Evolutionary conservation across 1,284 basidiomycete species (phyloP).

Genomic region (Fistulinella staudtii): DNA sequence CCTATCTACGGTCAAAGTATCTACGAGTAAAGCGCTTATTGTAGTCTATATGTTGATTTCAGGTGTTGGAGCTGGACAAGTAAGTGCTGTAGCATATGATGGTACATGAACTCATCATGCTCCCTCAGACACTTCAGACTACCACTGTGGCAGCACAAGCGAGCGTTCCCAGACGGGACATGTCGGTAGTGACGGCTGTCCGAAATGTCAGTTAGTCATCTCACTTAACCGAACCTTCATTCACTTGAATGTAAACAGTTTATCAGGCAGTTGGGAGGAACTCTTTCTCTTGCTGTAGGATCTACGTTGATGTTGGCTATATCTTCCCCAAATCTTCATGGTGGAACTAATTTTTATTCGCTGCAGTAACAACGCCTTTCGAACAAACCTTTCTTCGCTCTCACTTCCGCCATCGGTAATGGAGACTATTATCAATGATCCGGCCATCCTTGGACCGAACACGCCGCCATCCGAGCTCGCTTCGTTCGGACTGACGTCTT

Average conservation of each 20-base stretch:
- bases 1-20: conserved; percentile 54
- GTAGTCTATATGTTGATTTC: conserved; percentile 67
- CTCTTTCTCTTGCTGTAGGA: conserved; percentile 57
- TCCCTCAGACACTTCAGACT: conserved; percentile 53
- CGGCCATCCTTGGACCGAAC: conserved; percentile 40
- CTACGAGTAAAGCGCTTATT: conserved; percentile 49
- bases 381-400: conserved; percentile 38
- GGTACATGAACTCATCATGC: conserved; percentile 3
- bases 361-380: conserved; percentile 53
- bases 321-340: background rate
- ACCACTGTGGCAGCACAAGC: conserved; percentile 69
- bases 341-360: background rate
- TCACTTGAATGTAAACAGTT: conserved; percentile 43
- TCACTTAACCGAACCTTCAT: too few relatives aligned
- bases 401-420: conserved; percentile 37
- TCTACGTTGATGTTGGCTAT: conserved; percentile 51
- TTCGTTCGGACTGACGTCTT: conserved; percentile 36
- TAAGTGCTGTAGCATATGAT: conserved; percentile 20
- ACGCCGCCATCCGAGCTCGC: conserved; percentile 25
- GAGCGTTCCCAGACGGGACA: conserved; percentile 59
- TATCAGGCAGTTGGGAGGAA: conserved; percentile 60
- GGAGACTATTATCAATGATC: conserved; percentile 45
- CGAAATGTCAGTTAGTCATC: conserved; percentile 56
- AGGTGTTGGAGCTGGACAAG: conserved; percentile 66
- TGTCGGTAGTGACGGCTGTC: conserved; percentile 69